phyloP scores from a whole-genome alignment of 305 asterid species.

The Caryopteris hybrid region DNA sequence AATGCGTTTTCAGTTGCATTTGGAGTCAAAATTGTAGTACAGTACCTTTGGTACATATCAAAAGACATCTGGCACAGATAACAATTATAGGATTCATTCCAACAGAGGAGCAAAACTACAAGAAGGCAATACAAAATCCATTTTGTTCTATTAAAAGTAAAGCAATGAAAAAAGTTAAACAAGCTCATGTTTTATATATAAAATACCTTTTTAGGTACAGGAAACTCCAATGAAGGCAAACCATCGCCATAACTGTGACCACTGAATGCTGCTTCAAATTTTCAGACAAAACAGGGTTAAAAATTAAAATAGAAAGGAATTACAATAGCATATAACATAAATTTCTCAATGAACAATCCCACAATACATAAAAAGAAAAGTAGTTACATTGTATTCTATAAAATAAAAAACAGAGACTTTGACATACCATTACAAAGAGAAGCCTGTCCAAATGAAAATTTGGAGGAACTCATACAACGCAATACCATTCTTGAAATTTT shows the following conservation, averaged over 20 bases:
- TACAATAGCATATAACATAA: not conserved
- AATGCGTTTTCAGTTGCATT: slow-evolving; percentile 50
- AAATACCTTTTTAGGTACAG: slow-evolving; percentile 31
- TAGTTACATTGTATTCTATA: too few relatives aligned
- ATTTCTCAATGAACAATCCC: not conserved
- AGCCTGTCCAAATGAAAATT: slow-evolving; percentile 24
- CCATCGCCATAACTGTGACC: slow-evolving; percentile 22
- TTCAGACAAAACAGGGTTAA: not conserved
- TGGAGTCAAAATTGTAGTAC: slow-evolving; percentile 55
- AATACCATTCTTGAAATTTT: slow-evolving; percentile 49
- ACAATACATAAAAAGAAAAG: not conserved
- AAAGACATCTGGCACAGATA: slow-evolving; percentile 32
- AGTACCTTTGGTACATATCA: slow-evolving; percentile 37
- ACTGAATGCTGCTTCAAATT: slow-evolving; percentile 25
- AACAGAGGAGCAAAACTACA: not conserved
- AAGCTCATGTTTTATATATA: not conserved
- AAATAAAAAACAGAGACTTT: not conserved
- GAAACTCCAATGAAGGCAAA: slow-evolving; percentile 25
- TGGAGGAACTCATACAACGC: slow-evolving; percentile 39
- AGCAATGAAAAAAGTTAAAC: not conserved
- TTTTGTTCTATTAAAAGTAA: not conserved
- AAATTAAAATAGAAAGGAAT: not conserved
- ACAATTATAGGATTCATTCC: not conserved
- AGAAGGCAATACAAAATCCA: not conserved
- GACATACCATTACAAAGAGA: slow-evolving; percentile 34